phyloP scores from a whole-genome alignment of 2,329 filamentous ascomycete species.

The Fusarium papillatum region DNA sequence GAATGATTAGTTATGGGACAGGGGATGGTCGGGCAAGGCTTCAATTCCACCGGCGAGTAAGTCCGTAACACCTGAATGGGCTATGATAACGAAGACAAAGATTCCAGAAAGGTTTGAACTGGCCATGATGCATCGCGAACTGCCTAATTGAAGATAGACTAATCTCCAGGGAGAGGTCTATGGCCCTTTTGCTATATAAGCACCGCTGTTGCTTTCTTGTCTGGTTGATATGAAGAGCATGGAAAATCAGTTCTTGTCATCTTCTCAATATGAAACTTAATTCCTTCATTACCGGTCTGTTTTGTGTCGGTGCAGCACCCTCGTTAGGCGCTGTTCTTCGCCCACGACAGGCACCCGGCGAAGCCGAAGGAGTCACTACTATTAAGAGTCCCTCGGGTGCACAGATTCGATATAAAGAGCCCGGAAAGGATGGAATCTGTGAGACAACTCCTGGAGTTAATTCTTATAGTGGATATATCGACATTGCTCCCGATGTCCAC shows the following conservation, averaged over 20 bases:
- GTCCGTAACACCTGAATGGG: background rate
- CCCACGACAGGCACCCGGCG: conserved; percentile 4
- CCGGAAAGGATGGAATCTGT: conserved; percentile 64
- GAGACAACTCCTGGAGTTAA: conserved; percentile 47
- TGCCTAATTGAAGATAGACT: background rate
- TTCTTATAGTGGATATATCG: conserved; percentile 63
- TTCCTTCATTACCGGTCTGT: background rate
- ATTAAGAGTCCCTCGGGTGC: conserved; percentile 12
- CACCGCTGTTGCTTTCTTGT: background rate
- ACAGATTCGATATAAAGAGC: conserved; percentile 26
- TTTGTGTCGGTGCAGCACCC: background rate
- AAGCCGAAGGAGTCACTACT: conserved; percentile 13
- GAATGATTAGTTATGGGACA: background rate
- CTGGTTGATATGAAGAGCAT: background rate
- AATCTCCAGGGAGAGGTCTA: background rate
- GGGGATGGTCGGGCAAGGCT: background rate
- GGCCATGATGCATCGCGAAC: background rate
- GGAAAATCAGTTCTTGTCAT: background rate
- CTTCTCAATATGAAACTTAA: background rate
- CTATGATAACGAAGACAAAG: background rate
- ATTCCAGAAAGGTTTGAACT: background rate
- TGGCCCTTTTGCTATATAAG: background rate
- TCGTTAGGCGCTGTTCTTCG: background rate
- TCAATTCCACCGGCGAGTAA: background rate
- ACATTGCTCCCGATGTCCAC: conserved; percentile 16